Evolutionary conservation across 2,329 filamentous ascomycete species (phyloP).

Genomic region (Xylaria hypoxylon): DNA sequence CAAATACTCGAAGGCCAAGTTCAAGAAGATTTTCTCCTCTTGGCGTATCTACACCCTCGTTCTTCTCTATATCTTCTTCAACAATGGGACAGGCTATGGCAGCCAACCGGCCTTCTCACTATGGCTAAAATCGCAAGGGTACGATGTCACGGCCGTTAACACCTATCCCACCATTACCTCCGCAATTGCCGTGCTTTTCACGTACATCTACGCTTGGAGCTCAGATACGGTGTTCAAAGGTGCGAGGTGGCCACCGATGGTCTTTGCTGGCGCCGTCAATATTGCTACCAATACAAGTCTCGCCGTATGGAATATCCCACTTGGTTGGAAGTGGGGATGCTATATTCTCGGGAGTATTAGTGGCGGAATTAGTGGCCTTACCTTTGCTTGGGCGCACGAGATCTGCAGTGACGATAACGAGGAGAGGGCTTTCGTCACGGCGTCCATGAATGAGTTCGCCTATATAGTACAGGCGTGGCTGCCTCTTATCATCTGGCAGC

Average conservation of each 20-base stretch:
- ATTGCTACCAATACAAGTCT: conserved; percentile 57
- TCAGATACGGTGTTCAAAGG: conserved; percentile 71
- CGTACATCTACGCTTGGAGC: conserved; percentile 73
- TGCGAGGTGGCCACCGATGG: conserved; percentile 71
- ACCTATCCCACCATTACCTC: conserved; percentile 70
- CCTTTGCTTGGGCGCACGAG: conserved; percentile 63
- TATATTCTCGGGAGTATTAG: conserved; percentile 68
- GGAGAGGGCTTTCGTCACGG: conserved; percentile 74
- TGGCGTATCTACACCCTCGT: conserved; percentile 74
- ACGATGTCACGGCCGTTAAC: conserved; percentile 55
- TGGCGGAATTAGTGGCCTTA: conserved; percentile 59
- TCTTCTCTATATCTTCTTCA: conserved; percentile 72
- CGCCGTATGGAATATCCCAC: conserved; percentile 59
- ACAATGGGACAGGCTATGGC: conserved; percentile 64
- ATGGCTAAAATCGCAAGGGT: conserved; percentile 60
- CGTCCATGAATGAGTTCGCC: conserved; percentile 75
- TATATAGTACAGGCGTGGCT: conserved; percentile 78
- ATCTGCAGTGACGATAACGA: conserved; percentile 67
- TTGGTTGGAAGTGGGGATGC: conserved; percentile 72
- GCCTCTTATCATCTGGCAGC: conserved; percentile 74
- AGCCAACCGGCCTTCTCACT: conserved; percentile 67
- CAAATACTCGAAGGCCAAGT: conserved; percentile 59
- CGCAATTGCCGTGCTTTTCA: conserved; percentile 66
- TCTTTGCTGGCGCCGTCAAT: conserved; percentile 63
- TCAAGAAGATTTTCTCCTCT: conserved; percentile 69